Percentiles rank a stretch among this genome's conserved stretches.
These are phyloP conservation scores for Leishmania guyanensis DNA, from an alignment of 208 protist species.

Conservation along the genomic window DNA sequence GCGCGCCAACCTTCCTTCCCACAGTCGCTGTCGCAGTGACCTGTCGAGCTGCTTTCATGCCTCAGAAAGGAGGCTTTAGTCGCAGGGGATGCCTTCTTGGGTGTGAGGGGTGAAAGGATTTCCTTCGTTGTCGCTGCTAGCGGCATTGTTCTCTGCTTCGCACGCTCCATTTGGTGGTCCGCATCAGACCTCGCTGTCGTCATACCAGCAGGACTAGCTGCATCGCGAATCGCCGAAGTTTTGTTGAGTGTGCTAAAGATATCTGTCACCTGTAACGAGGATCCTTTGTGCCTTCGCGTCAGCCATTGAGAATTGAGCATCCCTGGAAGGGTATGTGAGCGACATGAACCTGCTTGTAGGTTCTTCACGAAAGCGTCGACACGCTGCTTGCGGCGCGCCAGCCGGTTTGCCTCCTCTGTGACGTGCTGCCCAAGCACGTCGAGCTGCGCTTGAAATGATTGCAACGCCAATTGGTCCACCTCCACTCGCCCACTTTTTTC, in stretches of 20 bases:
- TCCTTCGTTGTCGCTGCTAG: background rate
- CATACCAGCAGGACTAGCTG: background rate
- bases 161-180: background rate
- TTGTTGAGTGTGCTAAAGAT: background rate
- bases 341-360: background rate
- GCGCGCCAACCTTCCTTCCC: background rate
- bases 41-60: background rate
- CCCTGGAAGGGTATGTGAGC: background rate
- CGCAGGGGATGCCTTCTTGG: background rate
- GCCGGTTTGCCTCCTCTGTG: slow-evolving; percentile 2
- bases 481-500: slow-evolving; percentile 13
- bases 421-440: slow-evolving; percentile 18
- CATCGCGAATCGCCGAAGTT: background rate
- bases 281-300: background rate
- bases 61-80: background rate
- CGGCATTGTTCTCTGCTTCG: background rate
- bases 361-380: slow-evolving; percentile 7
- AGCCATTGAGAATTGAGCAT: background rate
- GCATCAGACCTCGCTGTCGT: background rate
- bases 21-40: background rate
- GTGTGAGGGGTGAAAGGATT: background rate
- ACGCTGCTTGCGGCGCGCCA: slow-evolving; percentile 17
- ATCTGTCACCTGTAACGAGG: background rate
- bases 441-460: slow-evolving; percentile 14
- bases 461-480: slow-evolving; percentile 20